Base-by-base conservation (phyloP, 75 land plant species). In the Adiantum capillusveneris region DNA sequence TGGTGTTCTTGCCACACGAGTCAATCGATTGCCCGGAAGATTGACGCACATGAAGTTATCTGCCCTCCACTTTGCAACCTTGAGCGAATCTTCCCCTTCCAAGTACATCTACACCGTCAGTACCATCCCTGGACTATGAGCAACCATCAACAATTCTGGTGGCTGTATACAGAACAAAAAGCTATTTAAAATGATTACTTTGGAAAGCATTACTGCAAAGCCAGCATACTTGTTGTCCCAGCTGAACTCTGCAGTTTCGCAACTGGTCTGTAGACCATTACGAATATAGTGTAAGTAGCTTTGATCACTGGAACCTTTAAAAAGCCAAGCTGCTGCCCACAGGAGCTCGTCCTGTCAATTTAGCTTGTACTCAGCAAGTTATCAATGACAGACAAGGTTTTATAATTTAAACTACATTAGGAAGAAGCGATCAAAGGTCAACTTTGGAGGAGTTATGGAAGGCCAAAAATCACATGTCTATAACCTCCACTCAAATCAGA, bases 21-120 rank as follows among this genome's bases (percentile, higher is more conserved):
- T 73, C 44, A 54, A 64, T 0, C 85, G 79, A 55, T 75, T 93
- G 12, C 76, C 66, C 0, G 98, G 98, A 58, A 89, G 81, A 0
- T 66, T 57, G 2, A 90, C 66, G 50, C 98, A 93, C 0, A 89
- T 42, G 44, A 72, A 93, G 53, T 72, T 62, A 17, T 86, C 96
- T 9, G 96, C 96, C 43, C 81, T 72, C 16, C 57, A 39, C 63
- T 78, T 83, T 60, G 56, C 84, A 19, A 18, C 46, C 26, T 59
- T 49, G 7, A 89, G 65, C 9, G 37, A 45, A 18, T 36, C n/a
- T 24, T 79, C 71, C 0, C 98, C 98, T 48, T 57, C 53, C 18
- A 89, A 71, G 46, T 67, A 77, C 12, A 78, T 17, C 97, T 88
- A 78, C 44, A 45, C 37, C 37, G 37, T 34, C 37, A 34, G 9